Base-by-base conservation (phyloP, 768 basidiomycete genomes). In the Hemileccinum impolitum region DNA sequence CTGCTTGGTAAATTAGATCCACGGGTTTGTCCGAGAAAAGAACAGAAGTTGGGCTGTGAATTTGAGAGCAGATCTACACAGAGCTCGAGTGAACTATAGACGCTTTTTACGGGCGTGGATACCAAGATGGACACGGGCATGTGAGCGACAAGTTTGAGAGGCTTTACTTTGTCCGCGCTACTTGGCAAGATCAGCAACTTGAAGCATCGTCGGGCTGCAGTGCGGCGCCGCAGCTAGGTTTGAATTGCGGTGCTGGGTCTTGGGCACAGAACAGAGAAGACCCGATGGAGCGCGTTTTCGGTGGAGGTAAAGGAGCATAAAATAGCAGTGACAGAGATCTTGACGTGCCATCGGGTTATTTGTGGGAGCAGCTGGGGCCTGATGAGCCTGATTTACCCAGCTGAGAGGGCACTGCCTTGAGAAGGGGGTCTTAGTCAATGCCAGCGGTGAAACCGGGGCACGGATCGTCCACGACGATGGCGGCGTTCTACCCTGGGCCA, bases 401-500 rank as follows among this genome's bases (percentile, higher is more conserved):
- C 42, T 40, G 40, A 36, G 19, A 26, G 47, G 40, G 52, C 63
- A 67, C 55, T 39, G 65, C 63, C 63, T 55, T 49, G 39, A 42
- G 12, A 26, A 30, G 39, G 30, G 35, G 43, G 12, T 47, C 47
- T 54, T 55, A 50, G 49, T 51, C 56, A 50, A 62, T 38, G 36
- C 19, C 28, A 30, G 28, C 28, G 23, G 23, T 23, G 23, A 23
- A 23, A 23, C 35, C 26, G 45, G 39, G 37, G 52, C 35, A 47
- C 47, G 30, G 48, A 36, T 31, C 55, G 54, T 45, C 44, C 39
- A 46, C 53, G 51, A 57, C 54, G 64, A 68, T 68, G 65, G 43
- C 59, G 28, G 38, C 46, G 38, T 56, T 75, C 54, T 82, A 80
- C 63, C 75, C 76, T n/a, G 72, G 75, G 17, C 71, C 77, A 18